A percentile compares a stretch with the other conserved stretches of the same genome.
Conservation (phyloP, 75 land plant species). For the Chamaecyparis obtusa region DNA sequence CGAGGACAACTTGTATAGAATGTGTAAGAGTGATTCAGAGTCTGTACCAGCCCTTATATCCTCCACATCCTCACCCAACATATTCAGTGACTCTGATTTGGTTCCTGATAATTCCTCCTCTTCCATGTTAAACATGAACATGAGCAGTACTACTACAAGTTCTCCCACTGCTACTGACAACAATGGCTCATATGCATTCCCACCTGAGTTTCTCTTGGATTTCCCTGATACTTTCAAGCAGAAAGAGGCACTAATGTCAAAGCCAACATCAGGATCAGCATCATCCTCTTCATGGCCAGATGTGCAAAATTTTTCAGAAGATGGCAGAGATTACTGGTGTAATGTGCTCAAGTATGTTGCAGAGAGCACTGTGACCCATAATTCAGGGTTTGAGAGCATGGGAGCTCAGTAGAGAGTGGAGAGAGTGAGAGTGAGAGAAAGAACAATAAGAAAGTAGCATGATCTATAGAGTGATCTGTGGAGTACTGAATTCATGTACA, state of each 20-base stretch:
- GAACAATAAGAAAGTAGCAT: neutral
- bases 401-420: neutral
- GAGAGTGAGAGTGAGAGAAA: neutral
- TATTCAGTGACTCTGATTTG: slow-evolving; percentile 4
- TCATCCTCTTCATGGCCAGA: neutral
- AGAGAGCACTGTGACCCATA: neutral
- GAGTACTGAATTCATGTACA: neutral
- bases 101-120: neutral
- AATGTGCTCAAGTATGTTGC: slow-evolving; percentile 4
- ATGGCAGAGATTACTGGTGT: slow-evolving; percentile 11
- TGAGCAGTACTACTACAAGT: neutral
- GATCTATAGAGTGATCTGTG: neutral
- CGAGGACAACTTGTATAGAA: neutral
- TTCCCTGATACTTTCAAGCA: neutral
- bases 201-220: slow-evolving; percentile 2
- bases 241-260: neutral
- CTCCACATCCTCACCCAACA: slow-evolving; percentile 4
- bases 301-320: neutral
- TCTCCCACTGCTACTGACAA: neutral
- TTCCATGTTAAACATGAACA: neutral
- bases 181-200: neutral
- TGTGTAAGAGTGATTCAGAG: neutral
- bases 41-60: neutral
- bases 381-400: neutral
- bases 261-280: neutral